Conservation (phyloP, 495 filamentous ascomycete species). For the Chlorociboria aeruginascens region DNA sequence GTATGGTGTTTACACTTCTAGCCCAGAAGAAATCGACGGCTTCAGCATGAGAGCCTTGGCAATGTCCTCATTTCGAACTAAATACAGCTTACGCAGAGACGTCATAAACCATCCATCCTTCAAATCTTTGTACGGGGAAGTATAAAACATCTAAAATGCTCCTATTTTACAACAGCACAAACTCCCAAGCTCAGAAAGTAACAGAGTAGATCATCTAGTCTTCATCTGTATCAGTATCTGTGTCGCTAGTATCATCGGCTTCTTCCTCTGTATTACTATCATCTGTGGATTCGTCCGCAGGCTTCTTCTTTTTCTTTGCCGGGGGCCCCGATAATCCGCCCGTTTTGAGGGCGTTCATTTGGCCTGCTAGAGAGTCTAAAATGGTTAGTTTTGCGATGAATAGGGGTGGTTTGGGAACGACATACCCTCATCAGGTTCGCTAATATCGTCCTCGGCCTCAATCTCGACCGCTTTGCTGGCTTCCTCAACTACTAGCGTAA, state of each 20-base stretch:
- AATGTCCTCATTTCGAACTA: too few species aligned
- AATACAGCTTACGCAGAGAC: too few species aligned
- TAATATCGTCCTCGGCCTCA: constrained; percentile 83
- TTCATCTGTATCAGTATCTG: constrained; percentile 65
- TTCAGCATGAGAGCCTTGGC: too few species aligned
- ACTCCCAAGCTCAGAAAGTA: background rate
- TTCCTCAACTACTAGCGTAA: constrained; percentile 83
- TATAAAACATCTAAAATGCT: constrained; percentile 6
- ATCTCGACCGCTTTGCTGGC: constrained; percentile 70
- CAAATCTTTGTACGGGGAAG: background rate
- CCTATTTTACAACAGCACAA: constrained; percentile 5
- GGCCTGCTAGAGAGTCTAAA: constrained; percentile 83
- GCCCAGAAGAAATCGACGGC: too few species aligned
- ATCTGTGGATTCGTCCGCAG: constrained; percentile 46
- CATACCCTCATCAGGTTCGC: constrained; percentile 94
- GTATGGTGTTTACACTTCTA: background rate
- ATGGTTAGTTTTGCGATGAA: constrained; percentile 22
- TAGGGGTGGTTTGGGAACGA: constrained; percentile 2
- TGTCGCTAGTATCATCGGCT: constrained; percentile 63
- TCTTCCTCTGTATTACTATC: constrained; percentile 89
- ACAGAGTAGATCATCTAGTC: constrained; percentile 27
- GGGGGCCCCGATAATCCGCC: constrained; percentile 40
- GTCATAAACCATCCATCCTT: too few species aligned
- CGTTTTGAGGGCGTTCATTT: constrained; percentile 82
- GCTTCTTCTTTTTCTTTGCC: constrained; percentile 40